These are phyloP conservation scores for Boletus pseudopeckii DNA, from an alignment of 768 basidiomycete genomes.

Conservation along the genomic window DNA sequence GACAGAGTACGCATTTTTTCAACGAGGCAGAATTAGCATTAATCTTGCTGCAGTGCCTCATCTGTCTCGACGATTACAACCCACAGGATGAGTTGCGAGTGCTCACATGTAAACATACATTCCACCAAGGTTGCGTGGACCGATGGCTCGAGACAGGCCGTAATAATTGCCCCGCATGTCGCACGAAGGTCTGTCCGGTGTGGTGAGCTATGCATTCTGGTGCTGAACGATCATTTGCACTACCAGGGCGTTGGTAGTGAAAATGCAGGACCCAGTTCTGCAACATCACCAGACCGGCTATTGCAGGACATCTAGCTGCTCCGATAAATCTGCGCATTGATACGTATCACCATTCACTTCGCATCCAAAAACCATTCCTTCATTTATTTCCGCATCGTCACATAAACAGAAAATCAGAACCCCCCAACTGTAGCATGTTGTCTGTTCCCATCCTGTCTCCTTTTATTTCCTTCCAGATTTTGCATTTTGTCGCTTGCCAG, in stretches of 20 bases:
- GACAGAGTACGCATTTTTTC: constrained; percentile 58
- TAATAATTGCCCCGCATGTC: constrained; percentile 92
- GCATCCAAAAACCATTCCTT: constrained; percentile 18
- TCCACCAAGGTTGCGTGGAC: constrained; percentile 87
- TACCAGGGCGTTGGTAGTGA: constrained; percentile 27
- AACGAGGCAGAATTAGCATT: not conserved
- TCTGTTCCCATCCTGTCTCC: constrained; percentile 9
- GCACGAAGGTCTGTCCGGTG: constrained; percentile 55
- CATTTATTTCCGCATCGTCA: constrained; percentile 9
- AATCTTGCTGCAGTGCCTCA: constrained; percentile 54
- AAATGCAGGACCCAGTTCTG: constrained; percentile 9
- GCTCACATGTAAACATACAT: constrained; percentile 82
- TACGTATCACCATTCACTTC: not conserved
- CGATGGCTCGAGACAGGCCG: constrained; percentile 81
- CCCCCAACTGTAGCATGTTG: constrained; percentile 28
- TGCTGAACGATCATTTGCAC: not conserved
- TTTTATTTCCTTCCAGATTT: constrained; percentile 4
- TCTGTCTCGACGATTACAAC: constrained; percentile 86
- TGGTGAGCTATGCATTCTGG: not conserved
- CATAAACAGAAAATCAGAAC: constrained; percentile 10
- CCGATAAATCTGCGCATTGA: not conserved
- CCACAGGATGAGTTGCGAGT: constrained; percentile 75
- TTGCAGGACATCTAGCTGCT: constrained; percentile 8
- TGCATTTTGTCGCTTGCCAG: constrained; percentile 7
- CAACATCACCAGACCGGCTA: constrained; percentile 1